Evolutionary conservation across 169 alveolate species (phyloP).

Genomic region (Neospora caninum): DNA sequence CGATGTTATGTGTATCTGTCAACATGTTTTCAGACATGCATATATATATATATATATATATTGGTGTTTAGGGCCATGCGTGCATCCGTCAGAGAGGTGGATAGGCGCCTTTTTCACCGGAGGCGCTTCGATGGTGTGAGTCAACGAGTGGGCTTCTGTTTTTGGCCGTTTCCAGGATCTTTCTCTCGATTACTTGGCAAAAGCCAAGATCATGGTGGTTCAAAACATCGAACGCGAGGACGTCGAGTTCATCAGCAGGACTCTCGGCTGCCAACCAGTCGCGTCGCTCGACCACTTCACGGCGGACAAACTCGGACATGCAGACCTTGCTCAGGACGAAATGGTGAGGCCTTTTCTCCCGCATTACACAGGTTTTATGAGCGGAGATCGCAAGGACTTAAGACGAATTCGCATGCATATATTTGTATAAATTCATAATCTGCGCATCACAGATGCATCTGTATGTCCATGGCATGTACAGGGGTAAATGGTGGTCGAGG

Average conservation of each 20-base stretch:
- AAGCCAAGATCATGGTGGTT: conserved; percentile 97
- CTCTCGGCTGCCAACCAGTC: conserved; percentile 95
- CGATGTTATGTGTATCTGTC: background rate
- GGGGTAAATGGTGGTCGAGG: too few species aligned
- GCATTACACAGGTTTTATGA: background rate
- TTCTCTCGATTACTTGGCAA: conserved; percentile 96
- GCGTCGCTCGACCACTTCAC: conserved; percentile 98
- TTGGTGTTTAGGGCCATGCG: too few species aligned
- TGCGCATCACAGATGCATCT: too few species aligned
- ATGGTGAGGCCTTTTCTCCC: conserved; percentile 5
- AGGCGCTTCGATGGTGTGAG: background rate
- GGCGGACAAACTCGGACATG: conserved; percentile 96
- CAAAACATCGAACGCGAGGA: conserved; percentile 98
- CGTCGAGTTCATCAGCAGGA: conserved; percentile 94
- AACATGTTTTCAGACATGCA: background rate
- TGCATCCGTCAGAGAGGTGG: background rate
- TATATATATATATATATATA: background rate
- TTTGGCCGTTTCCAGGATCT: conserved; percentile 81
- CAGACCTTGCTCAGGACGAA: conserved; percentile 84
- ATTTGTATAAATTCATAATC: background rate
- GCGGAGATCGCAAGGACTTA: background rate
- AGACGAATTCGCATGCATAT: background rate
- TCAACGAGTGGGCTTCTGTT: too few species aligned
- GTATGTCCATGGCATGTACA: too few species aligned
- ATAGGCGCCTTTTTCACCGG: background rate